Percentiles rank a stretch among this genome's conserved stretches.
These are phyloP conservation scores for Trametopsis cervina DNA, from an alignment of 768 basidiomycete species.

Conservation along the genomic window DNA sequence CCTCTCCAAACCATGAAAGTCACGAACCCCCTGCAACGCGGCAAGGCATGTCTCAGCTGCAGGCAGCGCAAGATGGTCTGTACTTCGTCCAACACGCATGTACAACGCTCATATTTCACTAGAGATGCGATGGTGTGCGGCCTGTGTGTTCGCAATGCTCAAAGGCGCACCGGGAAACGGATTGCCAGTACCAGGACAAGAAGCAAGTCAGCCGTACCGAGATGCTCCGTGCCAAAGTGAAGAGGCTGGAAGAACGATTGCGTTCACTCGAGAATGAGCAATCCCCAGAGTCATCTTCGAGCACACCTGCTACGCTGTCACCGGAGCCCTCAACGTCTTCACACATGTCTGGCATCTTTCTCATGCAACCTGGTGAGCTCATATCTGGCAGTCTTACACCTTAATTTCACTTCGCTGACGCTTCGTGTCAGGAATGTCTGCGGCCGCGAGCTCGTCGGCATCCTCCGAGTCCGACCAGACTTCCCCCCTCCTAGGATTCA, in stretches of 20 bases:
- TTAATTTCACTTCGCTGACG: not conserved
- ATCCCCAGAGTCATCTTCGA: conserved; percentile 15
- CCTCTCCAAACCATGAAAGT: conserved; percentile 29
- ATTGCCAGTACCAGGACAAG: conserved; percentile 57
- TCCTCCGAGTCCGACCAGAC: not conserved
- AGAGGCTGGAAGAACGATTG: conserved; percentile 43
- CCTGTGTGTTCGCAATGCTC: conserved; percentile 51
- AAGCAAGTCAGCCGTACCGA: conserved; percentile 54
- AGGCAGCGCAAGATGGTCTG: conserved; percentile 33
- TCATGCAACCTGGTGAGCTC: conserved; percentile 7
- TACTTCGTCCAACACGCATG: not conserved
- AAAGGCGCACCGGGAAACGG: conserved; percentile 42
- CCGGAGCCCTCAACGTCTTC: conserved; percentile 14
- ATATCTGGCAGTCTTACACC: not conserved
- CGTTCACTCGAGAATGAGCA: conserved; percentile 43
- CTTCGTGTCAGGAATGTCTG: not conserved
- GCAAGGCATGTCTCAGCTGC: conserved; percentile 33
- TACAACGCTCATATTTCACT: not conserved
- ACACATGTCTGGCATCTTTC: not conserved
- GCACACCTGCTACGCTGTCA: conserved; percentile 19
- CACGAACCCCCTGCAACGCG: conserved; percentile 28
- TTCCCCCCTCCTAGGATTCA: not conserved
- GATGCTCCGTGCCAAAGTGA: conserved; percentile 49
- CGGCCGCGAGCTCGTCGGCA: conserved; percentile 6
- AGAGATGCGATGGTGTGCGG: conserved; percentile 58